Evolutionary conservation across 352 stramenopile genomes (phyloP), one percentile per base, ranked within the genome.

Genomic region (Aphanomyces euteiches): DNA sequence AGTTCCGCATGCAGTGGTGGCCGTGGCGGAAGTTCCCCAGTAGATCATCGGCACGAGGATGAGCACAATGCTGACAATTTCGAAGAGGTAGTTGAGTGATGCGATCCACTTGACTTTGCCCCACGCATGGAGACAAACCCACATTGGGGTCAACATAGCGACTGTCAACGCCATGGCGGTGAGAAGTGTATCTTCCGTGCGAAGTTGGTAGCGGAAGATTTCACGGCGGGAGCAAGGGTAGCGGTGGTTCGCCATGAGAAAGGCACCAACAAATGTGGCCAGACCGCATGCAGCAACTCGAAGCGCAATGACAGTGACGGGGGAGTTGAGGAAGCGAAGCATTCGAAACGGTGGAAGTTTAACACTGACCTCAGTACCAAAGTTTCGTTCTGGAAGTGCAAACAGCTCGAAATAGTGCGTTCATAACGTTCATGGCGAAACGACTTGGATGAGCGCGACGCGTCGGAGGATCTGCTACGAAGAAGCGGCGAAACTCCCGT

Each of bases 11-110:
- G 54, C 54, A 17, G 36, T 12, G n/a, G 7, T 3, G 7, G 54
- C 13, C 19, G 54, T 61, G 54, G 17, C 17, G 15, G 54, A 61
- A 3, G 12, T 40, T 28, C 54, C 54, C 54, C 54, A 61, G 34
- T 39, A 61, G 17, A 61, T 41, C 19, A 37, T 61, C 19, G 54
- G 54, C 19, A 61, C 54, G 5, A 61, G 43, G 19, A 61, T 12
- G 28, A 61, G 54, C 6, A 37, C 54, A 37, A 61, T 43, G 36
- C 15, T 13, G 10, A 61, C 17, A 7, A 39, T 7, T 40, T 61
- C 54, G n/a, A 19, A 61, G 17, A 37, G 28, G 34, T 61, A 61
- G 34, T 61, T 61, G 54, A 61, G 43, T 40, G 39, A 19, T 28
- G 43, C 54, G 6, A 39, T 37, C 12, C 21, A 61, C 6, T 39